Evolutionary conservation across 1,139 yeast genomes (phyloP).

Genomic region (Scheffersomyces lignicola): DNA sequence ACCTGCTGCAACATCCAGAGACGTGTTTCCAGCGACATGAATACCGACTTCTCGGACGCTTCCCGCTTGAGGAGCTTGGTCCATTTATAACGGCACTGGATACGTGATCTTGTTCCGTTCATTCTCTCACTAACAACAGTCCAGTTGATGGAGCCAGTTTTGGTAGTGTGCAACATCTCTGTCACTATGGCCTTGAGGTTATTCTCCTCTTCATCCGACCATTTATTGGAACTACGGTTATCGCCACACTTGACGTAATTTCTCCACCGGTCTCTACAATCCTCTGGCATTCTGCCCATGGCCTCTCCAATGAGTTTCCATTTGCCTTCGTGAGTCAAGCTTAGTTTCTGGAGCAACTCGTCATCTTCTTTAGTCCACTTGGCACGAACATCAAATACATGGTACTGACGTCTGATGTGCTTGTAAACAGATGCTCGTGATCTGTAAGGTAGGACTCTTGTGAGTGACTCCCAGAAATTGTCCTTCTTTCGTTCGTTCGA

Average conservation of each 20-base stretch:
- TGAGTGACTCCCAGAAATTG: constrained; percentile 82
- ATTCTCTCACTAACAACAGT: constrained; percentile 83
- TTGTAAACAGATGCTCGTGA: constrained; percentile 87
- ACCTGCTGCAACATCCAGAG: constrained; percentile 58
- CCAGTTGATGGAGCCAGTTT: constrained; percentile 66
- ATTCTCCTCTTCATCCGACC: constrained; percentile 76
- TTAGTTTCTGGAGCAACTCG: constrained; percentile 58
- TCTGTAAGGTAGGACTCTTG: constrained; percentile 76
- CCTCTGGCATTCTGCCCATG: constrained; percentile 95
- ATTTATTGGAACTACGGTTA: constrained; percentile 69
- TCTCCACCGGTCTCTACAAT: constrained; percentile 94
- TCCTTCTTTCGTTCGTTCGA: constrained; percentile 80
- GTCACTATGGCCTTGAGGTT: constrained; percentile 56
- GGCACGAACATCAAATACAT: constrained; percentile 81
- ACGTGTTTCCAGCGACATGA: constrained; percentile 51
- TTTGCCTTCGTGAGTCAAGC: constrained; percentile 68
- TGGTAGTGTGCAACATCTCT: constrained; percentile 27
- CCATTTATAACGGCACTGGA: constrained; percentile 96
- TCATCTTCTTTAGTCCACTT: constrained; percentile 89
- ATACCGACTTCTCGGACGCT: constrained; percentile 49
- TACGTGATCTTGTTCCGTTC: constrained; percentile 86
- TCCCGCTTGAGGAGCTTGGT: constrained; percentile 70
- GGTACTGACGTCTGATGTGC: constrained; percentile 87
- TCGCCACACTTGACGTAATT: constrained; percentile 90
- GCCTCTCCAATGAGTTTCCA: constrained; percentile 82